Evolutionary conservation across 2,329 filamentous ascomycete genomes (phyloP).

Genomic region (Hortaea sp.): DNA sequence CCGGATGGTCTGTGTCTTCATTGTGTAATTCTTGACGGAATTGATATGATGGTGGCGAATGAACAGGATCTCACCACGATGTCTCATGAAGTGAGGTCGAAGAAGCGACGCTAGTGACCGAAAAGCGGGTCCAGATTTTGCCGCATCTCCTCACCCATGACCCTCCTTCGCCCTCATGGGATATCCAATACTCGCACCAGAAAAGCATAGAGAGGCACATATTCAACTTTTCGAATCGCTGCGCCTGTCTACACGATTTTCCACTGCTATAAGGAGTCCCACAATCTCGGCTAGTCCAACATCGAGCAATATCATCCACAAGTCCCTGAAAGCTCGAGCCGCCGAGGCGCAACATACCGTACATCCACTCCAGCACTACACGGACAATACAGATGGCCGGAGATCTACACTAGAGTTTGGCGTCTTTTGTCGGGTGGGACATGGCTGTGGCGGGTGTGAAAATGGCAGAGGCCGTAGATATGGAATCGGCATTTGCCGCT

Average conservation of each 20-base stretch:
- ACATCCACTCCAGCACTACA: neutral
- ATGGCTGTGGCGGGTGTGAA: neutral
- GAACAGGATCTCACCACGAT: no score
- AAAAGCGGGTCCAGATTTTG: neutral
- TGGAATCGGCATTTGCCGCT: neutral
- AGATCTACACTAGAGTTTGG: neutral
- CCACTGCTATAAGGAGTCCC: no score
- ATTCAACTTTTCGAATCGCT: no score
- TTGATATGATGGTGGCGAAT: no score
- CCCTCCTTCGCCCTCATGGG: no score
- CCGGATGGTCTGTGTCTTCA: no score
- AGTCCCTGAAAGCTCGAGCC: neutral
- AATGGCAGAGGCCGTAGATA: constrained; percentile 3
- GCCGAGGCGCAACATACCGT: neutral
- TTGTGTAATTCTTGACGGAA: no score
- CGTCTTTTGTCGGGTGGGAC: neutral
- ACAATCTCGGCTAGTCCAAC: no score
- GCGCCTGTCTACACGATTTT: no score
- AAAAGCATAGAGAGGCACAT: no score
- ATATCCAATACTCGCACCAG: no score
- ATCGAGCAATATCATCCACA: neutral
- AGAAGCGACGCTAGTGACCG: neutral
- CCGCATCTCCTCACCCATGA: no score
- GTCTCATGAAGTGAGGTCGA: neutral
- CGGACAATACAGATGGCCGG: neutral